Evolutionary conservation across 345 rosid species (phyloP), one percentile per base, ranked within the genome.

Genomic region (Brassica carinata): DNA sequence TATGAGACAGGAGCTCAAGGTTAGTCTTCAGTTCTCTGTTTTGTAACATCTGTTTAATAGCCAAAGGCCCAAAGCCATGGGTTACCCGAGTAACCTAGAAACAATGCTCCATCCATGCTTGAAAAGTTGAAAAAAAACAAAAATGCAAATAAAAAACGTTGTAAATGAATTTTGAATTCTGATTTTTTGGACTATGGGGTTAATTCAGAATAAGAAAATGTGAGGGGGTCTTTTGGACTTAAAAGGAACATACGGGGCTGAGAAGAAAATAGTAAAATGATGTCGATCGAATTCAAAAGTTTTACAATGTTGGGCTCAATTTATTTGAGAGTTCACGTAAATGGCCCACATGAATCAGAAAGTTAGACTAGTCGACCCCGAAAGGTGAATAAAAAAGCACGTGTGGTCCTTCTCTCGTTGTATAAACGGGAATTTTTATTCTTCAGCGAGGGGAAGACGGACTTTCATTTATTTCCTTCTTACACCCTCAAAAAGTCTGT

Each of bases 61-160:
- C 26, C 26, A 23, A 19, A 19, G 23, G 23, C 23, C 23, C 23
- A 19, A 23, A 23, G 26, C 26, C 26, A 95, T 93, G 94, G 90
- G 97, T 83, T 88, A 87, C 76, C 98, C 92, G 0, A 87, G 80
- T 84, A 91, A 86, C 79, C 72, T 89, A 80, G 86, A 88, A 76
- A 87, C 86, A 53, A 87, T 95, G 84, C 71, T 90, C 58, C 73
- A 65, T 90, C 58, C 77, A 65, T 15, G 2, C 43, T 23, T 51
- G 33, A 34, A 64, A 3, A 66, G 67, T 31, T 27, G 61, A 61
- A 29, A 17, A 27, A 5, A 30, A 8, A 40, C 1, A 10, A 26
- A 13, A 43, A 5, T 67, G 73, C 55, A 66, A 68, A 72, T 72
- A 27, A 34, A 59, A 10, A 55, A 7, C 43, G 0, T 3, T 73